Percentiles rank a stretch among this genome's conserved stretches.
phyloP scores from a whole-genome alignment of 768 basidiomycete species.

The Cystobasidium tubakii region DNA sequence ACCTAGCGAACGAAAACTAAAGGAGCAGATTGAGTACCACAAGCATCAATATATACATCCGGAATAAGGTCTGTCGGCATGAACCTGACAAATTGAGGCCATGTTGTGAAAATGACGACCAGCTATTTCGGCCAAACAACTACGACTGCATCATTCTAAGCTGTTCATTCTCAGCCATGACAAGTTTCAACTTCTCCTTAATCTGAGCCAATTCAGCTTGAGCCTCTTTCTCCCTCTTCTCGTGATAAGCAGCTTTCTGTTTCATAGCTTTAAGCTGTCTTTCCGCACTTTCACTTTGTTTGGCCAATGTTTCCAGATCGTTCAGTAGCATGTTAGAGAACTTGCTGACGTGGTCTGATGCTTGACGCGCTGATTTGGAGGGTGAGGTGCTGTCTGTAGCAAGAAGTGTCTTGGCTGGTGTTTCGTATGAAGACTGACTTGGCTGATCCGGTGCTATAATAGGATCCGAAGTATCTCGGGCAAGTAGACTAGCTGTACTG shows the following conservation, averaged over 20 bases:
- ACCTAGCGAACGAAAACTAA: too few relatives aligned
- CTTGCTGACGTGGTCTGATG: background rate
- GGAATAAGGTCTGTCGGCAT: too few relatives aligned
- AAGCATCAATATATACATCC: too few relatives aligned
- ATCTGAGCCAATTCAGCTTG: conserved; percentile 2
- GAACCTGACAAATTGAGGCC: too few relatives aligned
- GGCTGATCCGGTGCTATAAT: background rate
- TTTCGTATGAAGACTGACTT: background rate
- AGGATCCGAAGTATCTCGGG: background rate
- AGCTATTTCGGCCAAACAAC: too few relatives aligned
- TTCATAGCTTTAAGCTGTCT: conserved; percentile 29
- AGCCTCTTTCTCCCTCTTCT: background rate
- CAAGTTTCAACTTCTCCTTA: conserved; percentile 3
- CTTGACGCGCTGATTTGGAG: background rate
- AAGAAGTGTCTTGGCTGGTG: background rate
- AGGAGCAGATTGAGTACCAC: too few relatives aligned
- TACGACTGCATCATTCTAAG: conserved; percentile 10
- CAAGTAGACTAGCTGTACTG: conserved; percentile 9
- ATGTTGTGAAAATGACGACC: too few relatives aligned
- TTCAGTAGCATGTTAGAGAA: conserved; percentile 11
- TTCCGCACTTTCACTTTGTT: conserved; percentile 7
- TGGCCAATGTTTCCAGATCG: background rate
- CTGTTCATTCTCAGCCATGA: conserved; percentile 17
- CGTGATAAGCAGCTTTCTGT: conserved; percentile 23
- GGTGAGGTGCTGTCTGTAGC: background rate